phyloP scores from a whole-genome alignment of 768 basidiomycete genomes.

The Calocybe gangraenosa region DNA sequence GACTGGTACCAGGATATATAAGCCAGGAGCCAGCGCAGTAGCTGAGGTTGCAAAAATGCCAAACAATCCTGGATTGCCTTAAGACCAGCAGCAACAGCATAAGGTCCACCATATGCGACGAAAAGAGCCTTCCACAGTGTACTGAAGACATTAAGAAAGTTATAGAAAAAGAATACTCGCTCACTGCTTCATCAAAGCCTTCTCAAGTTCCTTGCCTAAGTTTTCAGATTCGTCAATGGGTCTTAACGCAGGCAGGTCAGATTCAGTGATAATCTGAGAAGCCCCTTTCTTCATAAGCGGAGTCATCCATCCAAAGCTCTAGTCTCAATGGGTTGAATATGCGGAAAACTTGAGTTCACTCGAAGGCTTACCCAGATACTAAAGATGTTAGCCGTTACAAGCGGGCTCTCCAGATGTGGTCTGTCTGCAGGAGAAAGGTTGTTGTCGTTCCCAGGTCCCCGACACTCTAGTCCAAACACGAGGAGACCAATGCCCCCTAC shows the following conservation, averaged over 20 bases:
- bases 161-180: conserved; percentile 18
- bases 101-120: conserved; percentile 76
- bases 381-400: conserved; percentile 75
- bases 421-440: conserved; percentile 25
- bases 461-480: conserved; percentile 62
- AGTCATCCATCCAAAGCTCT: conserved; percentile 87
- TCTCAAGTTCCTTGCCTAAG: conserved; percentile 58
- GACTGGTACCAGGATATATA: conserved; percentile 80
- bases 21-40: conserved; percentile 71
- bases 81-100: conserved; percentile 52
- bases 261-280: conserved; percentile 67
- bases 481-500: conserved; percentile 42
- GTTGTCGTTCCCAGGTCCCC: conserved; percentile 58
- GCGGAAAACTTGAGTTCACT: not conserved
- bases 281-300: conserved; percentile 70
- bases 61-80: conserved; percentile 81
- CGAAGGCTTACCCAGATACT: conserved; percentile 55
- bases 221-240: conserved; percentile 65
- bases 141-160: conserved; percentile 28
- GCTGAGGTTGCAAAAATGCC: conserved; percentile 83
- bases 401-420: conserved; percentile 56
- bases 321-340: not conserved
- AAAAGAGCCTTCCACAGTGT: conserved; percentile 73
- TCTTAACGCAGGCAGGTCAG: conserved; percentile 77
- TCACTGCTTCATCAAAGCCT: conserved; percentile 59